A percentile compares a stretch with the other conserved stretches of the same genome.
Evolutionary conservation across 768 basidiomycete genomes (phyloP).

Genomic region (Boletellus emodensis): DNA sequence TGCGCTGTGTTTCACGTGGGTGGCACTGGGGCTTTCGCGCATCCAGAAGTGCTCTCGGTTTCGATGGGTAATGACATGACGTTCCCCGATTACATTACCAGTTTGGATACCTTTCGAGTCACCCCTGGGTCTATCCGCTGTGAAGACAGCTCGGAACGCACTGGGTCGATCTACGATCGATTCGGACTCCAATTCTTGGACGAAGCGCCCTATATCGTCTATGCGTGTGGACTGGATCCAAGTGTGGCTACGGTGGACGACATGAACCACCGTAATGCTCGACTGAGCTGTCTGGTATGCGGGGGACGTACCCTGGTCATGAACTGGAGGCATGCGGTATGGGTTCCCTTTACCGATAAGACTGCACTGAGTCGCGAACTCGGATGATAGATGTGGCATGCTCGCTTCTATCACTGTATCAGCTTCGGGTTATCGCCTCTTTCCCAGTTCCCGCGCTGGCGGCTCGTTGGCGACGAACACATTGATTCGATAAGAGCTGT

Average conservation of each 20-base stretch:
- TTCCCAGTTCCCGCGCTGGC: not conserved
- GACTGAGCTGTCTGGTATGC: constrained; percentile 3
- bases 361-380: too few relatives aligned
- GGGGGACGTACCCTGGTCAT: not conserved
- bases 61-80: not conserved
- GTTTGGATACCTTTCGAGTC: not conserved
- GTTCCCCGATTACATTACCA: not conserved
- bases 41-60: constrained; percentile 5
- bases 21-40: not conserved
- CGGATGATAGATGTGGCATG: constrained; percentile 6
- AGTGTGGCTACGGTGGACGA: constrained; percentile 8
- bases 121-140: not conserved
- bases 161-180: not conserved
- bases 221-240: constrained; percentile 15
- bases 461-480: not conserved
- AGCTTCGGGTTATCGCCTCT: not conserved
- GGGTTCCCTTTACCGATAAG: not conserved
- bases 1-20: constrained; percentile 7
- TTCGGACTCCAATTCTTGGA: not conserved
- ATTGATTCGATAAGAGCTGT: not conserved
- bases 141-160: not conserved
- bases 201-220: constrained; percentile 4
- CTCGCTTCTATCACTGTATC: not conserved
- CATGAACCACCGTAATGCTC: constrained; percentile 11
- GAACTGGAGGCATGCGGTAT: constrained; percentile 13